Evolutionary conservation across 2,329 filamentous ascomycete species (phyloP).

Genomic region (Aquanectria penicillioides): DNA sequence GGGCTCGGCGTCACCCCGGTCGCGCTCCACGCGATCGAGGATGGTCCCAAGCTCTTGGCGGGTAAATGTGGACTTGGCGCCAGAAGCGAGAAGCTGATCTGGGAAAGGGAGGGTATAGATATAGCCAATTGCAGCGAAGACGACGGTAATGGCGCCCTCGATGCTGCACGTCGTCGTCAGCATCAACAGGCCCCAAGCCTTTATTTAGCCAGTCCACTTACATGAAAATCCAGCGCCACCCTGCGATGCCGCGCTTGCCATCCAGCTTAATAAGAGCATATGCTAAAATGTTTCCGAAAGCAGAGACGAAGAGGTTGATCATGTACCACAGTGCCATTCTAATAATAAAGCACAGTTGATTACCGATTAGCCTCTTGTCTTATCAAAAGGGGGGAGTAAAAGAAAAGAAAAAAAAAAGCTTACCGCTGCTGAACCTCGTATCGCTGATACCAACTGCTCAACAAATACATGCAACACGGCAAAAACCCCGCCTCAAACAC

Average conservation of each 20-base stretch:
- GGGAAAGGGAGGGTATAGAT: constrained; percentile 22
- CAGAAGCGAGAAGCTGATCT: constrained; percentile 22
- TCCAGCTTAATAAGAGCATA: constrained; percentile 51
- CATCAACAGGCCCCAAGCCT: neutral
- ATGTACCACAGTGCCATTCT: constrained; percentile 47
- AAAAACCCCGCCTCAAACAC: constrained; percentile 58
- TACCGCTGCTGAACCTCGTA: constrained; percentile 70
- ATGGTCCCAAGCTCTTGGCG: constrained; percentile 41
- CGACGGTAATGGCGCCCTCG: constrained; percentile 6
- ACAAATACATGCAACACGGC: constrained; percentile 55
- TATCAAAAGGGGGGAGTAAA: too few species aligned
- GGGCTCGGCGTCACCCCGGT: constrained; percentile 52
- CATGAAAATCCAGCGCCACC: constrained; percentile 55
- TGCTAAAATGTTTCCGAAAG: constrained; percentile 40
- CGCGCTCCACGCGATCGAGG: constrained; percentile 48
- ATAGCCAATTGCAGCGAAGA: constrained; percentile 9
- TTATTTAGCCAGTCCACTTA: neutral
- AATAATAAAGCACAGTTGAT: too few species aligned
- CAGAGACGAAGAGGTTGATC: constrained; percentile 41
- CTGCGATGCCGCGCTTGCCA: constrained; percentile 52
- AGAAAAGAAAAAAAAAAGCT: too few species aligned
- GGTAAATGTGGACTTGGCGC: constrained; percentile 32
- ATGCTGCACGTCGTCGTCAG: neutral
- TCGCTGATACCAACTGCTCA: constrained; percentile 45
- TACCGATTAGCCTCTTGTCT: too few species aligned